A percentile compares a stretch with the other conserved stretches of the same genome.
Evolutionary conservation across 108 stramenopile species (phyloP).

Genomic region (Nitzschia inconspicua): DNA sequence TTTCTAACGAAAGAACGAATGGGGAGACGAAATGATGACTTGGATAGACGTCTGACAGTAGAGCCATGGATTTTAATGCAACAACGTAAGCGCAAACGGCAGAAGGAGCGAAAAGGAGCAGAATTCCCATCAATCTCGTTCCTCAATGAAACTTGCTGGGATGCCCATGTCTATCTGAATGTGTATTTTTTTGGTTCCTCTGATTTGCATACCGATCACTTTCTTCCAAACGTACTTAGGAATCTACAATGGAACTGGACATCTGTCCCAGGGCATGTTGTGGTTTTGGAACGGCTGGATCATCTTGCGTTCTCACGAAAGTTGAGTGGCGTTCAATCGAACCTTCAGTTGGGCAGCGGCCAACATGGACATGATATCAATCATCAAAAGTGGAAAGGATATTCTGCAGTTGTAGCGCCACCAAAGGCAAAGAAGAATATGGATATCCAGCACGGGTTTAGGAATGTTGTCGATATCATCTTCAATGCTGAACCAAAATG

Average conservation of each 20-base stretch:
- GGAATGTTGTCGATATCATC: neutral
- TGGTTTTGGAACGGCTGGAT: neutral
- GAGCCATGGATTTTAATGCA: constrained; percentile 10
- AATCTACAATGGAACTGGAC: too few species aligned
- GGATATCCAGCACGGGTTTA: neutral
- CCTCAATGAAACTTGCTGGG: too few species aligned
- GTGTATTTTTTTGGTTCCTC: constrained; percentile 5
- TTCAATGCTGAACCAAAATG: neutral
- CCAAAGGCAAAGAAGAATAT: too few species aligned
- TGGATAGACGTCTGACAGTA: neutral
- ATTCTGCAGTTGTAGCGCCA: neutral
- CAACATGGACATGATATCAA: neutral
- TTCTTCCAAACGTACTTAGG: too few species aligned
- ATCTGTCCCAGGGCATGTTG: too few species aligned
- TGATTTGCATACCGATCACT: too few species aligned
- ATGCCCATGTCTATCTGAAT: neutral
- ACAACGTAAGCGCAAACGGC: neutral
- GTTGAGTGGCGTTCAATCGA: neutral
- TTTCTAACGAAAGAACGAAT: neutral
- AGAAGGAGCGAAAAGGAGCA: too few species aligned
- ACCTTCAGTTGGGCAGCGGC: neutral
- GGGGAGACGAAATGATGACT: neutral
- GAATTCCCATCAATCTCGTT: too few species aligned
- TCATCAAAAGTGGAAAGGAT: neutral
- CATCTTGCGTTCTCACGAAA: neutral